phyloP scores from a whole-genome alignment of 495 filamentous ascomycete genomes.

The Trichoderma parareesei region DNA sequence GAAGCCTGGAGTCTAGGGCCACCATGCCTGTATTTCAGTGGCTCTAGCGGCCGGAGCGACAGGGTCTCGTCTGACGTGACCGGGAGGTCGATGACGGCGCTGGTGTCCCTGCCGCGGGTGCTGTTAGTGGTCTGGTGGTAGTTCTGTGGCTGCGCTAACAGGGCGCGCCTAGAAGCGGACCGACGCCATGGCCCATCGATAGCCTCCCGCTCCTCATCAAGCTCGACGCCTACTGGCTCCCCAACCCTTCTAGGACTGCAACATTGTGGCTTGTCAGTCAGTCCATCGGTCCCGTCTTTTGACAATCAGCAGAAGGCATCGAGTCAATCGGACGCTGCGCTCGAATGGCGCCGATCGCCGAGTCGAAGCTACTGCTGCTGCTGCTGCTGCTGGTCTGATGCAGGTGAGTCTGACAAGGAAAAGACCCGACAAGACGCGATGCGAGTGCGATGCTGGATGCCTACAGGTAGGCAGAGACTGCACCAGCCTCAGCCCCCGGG shows the following conservation, averaged over 20 bases:
- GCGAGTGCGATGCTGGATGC: neutral
- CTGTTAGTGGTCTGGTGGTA: neutral
- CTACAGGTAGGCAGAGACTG: neutral
- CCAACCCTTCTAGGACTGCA: neutral
- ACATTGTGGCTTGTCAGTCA: neutral
- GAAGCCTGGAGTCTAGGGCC: neutral
- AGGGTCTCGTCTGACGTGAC: no score
- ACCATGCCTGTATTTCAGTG: no score
- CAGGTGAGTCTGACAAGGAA: no score
- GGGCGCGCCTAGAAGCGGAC: neutral
- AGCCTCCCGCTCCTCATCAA: neutral
- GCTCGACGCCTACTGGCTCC: neutral
- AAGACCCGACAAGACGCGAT: no score
- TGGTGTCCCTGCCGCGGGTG: neutral
- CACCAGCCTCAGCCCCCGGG: neutral
- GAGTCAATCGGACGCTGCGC: no score
- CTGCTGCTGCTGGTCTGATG: neutral
- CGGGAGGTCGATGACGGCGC: neutral
- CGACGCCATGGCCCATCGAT: neutral
- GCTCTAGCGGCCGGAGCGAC: no score
- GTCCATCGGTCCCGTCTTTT: no score
- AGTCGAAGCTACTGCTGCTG: neutral
- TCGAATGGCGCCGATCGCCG: no score
- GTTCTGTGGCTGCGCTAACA: neutral
- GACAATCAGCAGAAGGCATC: no score